phyloP scores from a whole-genome alignment of 495 filamentous ascomycete species.

The Aspergillus saccharolyticus region DNA sequence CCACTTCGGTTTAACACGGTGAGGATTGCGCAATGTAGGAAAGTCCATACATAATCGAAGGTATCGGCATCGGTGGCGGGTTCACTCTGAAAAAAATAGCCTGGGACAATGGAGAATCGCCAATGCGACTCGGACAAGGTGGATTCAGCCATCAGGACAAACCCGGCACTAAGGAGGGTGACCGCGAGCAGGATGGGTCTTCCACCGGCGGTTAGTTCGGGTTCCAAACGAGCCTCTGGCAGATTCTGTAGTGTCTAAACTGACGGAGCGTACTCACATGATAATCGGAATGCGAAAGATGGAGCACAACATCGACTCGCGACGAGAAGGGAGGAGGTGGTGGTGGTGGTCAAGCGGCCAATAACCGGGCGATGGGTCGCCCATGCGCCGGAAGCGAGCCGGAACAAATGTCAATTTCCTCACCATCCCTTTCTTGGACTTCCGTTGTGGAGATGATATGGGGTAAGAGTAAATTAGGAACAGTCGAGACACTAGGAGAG shows the following conservation, averaged over 20 bases:
- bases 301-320: neutral
- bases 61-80: conserved; percentile 53
- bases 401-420: neutral
- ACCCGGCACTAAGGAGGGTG: conserved; percentile 6
- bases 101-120: conserved; percentile 48
- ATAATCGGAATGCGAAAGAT: neutral
- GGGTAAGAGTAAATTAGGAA: neutral
- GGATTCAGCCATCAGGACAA: conserved; percentile 8
- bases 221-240: neutral
- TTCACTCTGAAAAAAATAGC: conserved; percentile 71
- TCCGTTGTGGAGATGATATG: neutral
- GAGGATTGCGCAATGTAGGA: neutral
- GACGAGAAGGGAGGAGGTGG: neutral
- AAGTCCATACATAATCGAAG: conserved; percentile 59
- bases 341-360: neutral
- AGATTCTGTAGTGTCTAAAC: neutral
- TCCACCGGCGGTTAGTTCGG: neutral
- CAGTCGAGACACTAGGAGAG: too few species aligned
- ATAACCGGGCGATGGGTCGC: neutral
- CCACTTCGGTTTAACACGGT: neutral
- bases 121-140: conserved; percentile 15
- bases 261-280: neutral
- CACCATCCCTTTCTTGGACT: neutral
- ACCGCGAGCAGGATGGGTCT: conserved; percentile 4
- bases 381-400: too few species aligned